phyloP scores from a whole-genome alignment of 176 grass and related monocot species.

The Aegilops longissima region DNA sequence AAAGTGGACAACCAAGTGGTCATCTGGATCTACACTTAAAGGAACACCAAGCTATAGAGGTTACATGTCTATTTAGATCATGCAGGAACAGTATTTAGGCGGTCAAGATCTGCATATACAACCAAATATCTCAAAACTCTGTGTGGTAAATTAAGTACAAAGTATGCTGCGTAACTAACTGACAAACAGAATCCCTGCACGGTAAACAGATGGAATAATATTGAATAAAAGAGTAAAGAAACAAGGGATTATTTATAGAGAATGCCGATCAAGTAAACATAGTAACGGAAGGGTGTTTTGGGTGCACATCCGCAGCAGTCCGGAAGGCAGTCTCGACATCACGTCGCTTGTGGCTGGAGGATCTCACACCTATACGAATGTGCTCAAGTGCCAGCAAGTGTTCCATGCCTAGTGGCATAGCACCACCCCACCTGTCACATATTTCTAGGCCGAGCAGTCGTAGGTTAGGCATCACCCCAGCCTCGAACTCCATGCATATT shows the following conservation, averaged over 20 bases:
- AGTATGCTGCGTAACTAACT: no score
- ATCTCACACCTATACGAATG: not conserved
- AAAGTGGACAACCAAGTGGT: no score
- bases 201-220: not conserved
- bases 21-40: no score
- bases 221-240: not conserved
- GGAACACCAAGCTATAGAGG: no score
- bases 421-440: not conserved
- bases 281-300: not conserved
- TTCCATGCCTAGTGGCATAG: not conserved
- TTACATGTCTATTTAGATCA: no score
- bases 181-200: no score
- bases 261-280: not conserved
- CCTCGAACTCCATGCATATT: not conserved
- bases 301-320: not conserved
- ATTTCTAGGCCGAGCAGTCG: not conserved
- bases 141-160: no score
- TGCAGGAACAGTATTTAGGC: no score
- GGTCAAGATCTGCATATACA: no score
- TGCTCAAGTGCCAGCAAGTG: not conserved
- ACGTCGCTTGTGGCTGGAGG: not conserved
- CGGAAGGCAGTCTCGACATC: not conserved
- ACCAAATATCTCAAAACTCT: no score
- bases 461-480: not conserved
- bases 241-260: not conserved